Conservation (phyloP, 2,329 filamentous ascomycete genomes). For the Rachicladosporium sp. region DNA sequence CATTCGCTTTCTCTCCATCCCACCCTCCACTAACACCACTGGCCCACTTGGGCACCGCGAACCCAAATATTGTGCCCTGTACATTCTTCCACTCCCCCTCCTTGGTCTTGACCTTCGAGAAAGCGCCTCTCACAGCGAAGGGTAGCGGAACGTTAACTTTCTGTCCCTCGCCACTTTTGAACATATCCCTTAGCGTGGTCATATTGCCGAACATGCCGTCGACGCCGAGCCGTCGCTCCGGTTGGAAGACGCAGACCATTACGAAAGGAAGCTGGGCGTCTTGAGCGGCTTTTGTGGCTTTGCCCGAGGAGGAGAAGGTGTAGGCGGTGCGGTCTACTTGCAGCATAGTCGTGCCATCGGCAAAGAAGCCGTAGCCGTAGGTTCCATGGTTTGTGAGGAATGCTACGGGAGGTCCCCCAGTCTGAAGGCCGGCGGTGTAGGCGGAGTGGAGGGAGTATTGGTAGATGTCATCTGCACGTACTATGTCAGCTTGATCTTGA, state of each 20-base stretch:
- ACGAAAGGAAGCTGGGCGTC: conserved; percentile 2
- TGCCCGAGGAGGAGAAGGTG: not conserved
- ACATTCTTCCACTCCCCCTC: conserved; percentile 1
- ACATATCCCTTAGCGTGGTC: not conserved
- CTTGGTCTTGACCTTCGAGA: conserved; percentile 1
- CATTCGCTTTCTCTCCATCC: too few species aligned
- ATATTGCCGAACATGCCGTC: not conserved
- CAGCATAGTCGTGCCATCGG: not conserved
- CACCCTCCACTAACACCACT: conserved; percentile 1
- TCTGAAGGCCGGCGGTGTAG: not conserved
- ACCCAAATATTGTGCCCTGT: conserved; percentile 3
- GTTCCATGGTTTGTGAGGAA: conserved; percentile 3
- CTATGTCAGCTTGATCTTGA: too few species aligned
- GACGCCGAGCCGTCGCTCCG: conserved; percentile 1
- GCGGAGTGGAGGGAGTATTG: conserved; percentile 4
- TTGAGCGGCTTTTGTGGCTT: not conserved
- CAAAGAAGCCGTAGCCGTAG: conserved; percentile 1
- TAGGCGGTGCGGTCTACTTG: conserved; percentile 1
- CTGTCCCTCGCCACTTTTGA: conserved; percentile 1
- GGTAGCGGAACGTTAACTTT: not conserved
- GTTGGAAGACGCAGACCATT: conserved; percentile 2
- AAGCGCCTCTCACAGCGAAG: conserved; percentile 3
- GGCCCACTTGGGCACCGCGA: conserved; percentile 3
- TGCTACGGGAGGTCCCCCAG: conserved; percentile 1
- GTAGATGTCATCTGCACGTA: conserved; percentile 2